phyloP scores from a whole-genome alignment of 176 grass and related monocot species.

The Ampelocalamus luodianensis region DNA sequence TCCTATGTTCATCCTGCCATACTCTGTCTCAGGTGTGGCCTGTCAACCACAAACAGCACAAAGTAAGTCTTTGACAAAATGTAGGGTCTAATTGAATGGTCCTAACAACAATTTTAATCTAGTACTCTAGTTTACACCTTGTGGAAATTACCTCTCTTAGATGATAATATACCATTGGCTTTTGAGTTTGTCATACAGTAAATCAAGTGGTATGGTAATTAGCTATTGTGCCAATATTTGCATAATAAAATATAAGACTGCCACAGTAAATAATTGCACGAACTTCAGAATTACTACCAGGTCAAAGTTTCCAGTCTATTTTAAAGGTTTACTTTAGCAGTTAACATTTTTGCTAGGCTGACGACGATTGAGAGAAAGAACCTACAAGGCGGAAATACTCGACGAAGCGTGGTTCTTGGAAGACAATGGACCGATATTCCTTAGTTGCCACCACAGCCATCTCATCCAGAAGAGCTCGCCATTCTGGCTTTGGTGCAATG shows the following conservation, averaged over 20 bases:
- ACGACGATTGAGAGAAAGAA: neutral
- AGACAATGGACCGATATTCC: constrained; percentile 81
- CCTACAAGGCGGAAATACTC: constrained; percentile 88
- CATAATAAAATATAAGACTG: constrained; percentile 8
- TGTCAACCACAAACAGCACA: constrained; percentile 42
- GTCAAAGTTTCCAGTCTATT: constrained; percentile 9
- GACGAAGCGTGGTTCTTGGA: constrained; percentile 78
- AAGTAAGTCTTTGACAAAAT: neutral
- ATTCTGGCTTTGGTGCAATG: constrained; percentile 71
- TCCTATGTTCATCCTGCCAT: constrained; percentile 88
- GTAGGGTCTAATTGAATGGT: neutral
- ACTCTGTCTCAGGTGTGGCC: constrained; percentile 79
- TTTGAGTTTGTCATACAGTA: neutral
- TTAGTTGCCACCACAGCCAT: constrained; percentile 77
- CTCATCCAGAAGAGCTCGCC: constrained; percentile 74
- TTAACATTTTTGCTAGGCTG: constrained; percentile 12
- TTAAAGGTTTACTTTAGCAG: constrained; percentile 1
- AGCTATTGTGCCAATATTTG: neutral
- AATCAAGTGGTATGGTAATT: neutral
- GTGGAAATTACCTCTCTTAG: neutral
- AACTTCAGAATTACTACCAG: neutral
- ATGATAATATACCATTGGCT: neutral
- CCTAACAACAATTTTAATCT: neutral
- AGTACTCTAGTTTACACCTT: neutral
- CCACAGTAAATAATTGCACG: neutral